Evolutionary conservation across 441 rosid species (phyloP).

Genomic region (Pelargonium cotyledonis): DNA sequence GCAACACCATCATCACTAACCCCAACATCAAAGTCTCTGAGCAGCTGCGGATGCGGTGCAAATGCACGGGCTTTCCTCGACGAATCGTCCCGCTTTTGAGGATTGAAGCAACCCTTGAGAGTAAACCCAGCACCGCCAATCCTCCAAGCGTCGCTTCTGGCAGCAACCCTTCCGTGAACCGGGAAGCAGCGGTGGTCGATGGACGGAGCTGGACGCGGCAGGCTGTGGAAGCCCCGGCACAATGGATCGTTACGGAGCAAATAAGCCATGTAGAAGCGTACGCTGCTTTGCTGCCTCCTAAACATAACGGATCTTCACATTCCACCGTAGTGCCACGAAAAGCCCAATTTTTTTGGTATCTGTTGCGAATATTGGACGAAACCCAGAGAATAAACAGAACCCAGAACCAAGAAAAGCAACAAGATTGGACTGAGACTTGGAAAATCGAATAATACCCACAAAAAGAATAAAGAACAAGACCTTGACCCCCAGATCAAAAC

Average conservation of each 20-base stretch:
- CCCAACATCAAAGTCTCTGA: conserved; percentile 38
- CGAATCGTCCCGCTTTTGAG: conserved; percentile 26
- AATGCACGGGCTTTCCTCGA: conserved; percentile 38
- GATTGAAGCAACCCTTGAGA: conserved; percentile 46
- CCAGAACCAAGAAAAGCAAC: background rate
- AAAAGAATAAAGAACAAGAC: no score
- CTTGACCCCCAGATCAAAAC: no score
- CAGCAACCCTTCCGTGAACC: conserved; percentile 17
- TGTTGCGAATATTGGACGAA: background rate
- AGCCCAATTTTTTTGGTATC: background rate
- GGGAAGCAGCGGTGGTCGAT: conserved; percentile 16
- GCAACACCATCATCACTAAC: conserved; percentile 24
- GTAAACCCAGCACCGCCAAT: conserved; percentile 31
- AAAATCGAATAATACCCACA: no score
- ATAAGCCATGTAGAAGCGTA: conserved; percentile 37
- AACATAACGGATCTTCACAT: conserved; percentile 4
- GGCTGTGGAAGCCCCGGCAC: conserved; percentile 29
- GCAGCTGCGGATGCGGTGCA: conserved; percentile 32
- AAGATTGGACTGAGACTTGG: no score
- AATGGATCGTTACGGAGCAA: conserved; percentile 32
- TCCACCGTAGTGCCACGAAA: background rate
- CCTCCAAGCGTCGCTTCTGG: conserved; percentile 26
- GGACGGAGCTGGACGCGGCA: conserved; percentile 15
- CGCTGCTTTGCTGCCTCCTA: conserved; percentile 2
- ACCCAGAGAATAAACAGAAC: background rate